A percentile compares a stretch with the other conserved stretches of the same genome.
These are phyloP conservation scores for Vitis vinifera DNA, from an alignment of 164 flowering plant species.

Conservation along the genomic window DNA sequence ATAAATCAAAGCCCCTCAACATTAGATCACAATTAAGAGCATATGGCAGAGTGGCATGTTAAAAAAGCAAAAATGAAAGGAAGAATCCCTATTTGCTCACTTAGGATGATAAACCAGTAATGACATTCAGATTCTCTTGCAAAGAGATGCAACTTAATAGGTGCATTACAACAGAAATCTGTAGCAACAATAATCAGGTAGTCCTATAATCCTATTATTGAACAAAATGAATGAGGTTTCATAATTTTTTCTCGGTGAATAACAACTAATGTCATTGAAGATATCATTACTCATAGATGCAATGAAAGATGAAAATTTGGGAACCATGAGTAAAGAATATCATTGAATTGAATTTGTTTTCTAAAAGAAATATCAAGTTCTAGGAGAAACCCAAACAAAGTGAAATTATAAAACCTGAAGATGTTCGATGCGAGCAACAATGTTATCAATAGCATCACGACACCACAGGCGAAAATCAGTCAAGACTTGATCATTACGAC, in stretches of 20 bases:
- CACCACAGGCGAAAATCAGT: conserved; percentile 98
- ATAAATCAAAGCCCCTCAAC: background rate
- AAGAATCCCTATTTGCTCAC: background rate
- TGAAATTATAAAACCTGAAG: conserved; percentile 57
- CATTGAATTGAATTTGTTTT: too few relatives aligned
- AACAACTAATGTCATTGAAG: too few relatives aligned
- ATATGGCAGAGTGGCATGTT: background rate
- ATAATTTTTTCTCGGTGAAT: too few relatives aligned
- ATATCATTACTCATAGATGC: too few relatives aligned
- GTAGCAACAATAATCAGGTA: too few relatives aligned
- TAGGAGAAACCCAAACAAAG: background rate
- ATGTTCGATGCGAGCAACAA: conserved; percentile 39
- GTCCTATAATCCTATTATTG: too few relatives aligned
- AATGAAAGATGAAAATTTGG: too few relatives aligned
- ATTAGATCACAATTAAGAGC: background rate
- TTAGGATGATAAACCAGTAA: background rate
- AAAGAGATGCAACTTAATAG: background rate
- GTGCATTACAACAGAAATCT: too few relatives aligned
- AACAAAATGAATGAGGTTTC: too few relatives aligned
- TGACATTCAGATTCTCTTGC: background rate
- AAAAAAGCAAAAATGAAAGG: background rate
- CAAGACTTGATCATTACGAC: conserved; percentile 92
- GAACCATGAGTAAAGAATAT: too few relatives aligned
- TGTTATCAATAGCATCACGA: conserved; percentile 88
- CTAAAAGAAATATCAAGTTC: background rate